Base-by-base conservation (phyloP, 176 grass and related monocot species). In the Tillandsia fasciculata region DNA sequence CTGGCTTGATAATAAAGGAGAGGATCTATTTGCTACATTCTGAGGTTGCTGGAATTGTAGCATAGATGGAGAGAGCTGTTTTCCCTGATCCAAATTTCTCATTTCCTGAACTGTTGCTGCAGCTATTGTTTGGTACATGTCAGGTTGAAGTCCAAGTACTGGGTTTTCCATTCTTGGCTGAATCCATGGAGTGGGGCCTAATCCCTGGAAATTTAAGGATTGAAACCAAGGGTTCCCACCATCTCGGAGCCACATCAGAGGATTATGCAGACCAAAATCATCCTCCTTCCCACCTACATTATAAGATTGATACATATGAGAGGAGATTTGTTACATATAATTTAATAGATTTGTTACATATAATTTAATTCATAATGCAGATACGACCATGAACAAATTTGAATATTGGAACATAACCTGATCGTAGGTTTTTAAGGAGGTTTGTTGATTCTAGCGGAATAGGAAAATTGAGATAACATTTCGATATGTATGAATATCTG, bases 191-290 rank as follows among this genome's bases (percentile, higher is more conserved):
- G 69, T 83, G 69, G 87, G 65, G 51, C 87, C 80, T 11, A 77
- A 64, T 67, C 90, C 95, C 49, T 87, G 83, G 11, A 97, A 90
- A 87, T 92, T 92, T 64, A 92, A 15, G 1, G 86, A 85, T 29
- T 97, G 93, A 52, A 87, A 79, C 73, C 86, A 86, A 73, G 93
- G 86, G 65, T 85, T 97, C 74, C 76, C 13, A 24, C 81, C 74
- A 75, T 97, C 89, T 69, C 89, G 83, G 70, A 92, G 81, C 93
- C 93, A 97, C 77, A 87, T 90, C n/a, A 97, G 86, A 81, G 54
- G 54, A 59, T 15, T 9, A 61, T 14, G 6, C 13, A 61, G 56
- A 61, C 56, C 56, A 61, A 61, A 18, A 22, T 61, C 56, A 61
- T 97, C 93, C 54, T 97, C 89, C 70, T 97, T 97, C 33, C 81